Conservation (phyloP, 495 filamentous ascomycete genomes). For the Alectoria sarmentosa region DNA sequence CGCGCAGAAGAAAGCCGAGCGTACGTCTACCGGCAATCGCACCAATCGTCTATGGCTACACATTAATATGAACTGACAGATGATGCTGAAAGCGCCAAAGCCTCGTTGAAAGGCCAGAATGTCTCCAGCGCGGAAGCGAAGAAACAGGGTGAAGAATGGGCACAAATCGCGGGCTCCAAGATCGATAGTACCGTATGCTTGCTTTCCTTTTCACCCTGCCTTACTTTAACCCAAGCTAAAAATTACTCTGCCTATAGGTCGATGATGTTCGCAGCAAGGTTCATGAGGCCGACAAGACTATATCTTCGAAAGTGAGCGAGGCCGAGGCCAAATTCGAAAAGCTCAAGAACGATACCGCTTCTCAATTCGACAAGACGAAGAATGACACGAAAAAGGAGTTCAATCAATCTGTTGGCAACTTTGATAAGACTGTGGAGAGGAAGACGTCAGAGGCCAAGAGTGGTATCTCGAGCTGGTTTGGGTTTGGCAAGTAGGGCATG, state of each 20-base stretch:
- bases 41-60: not conserved
- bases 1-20: constrained; percentile 74
- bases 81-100: constrained; percentile 48
- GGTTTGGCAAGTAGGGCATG: constrained; percentile 48
- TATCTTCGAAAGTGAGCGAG: constrained; percentile 19
- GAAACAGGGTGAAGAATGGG: constrained; percentile 44
- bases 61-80: constrained; percentile 17
- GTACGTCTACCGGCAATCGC: constrained; percentile 40
- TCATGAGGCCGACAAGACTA: constrained; percentile 21
- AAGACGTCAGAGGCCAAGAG: constrained; percentile 73
- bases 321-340: constrained; percentile 22
- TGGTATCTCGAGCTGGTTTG: constrained; percentile 73
- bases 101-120: constrained; percentile 55
- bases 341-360: constrained; percentile 39
- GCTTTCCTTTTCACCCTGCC: constrained; percentile 8
- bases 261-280: constrained; percentile 47
- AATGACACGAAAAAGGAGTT: constrained; percentile 32
- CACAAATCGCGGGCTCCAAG: constrained; percentile 45
- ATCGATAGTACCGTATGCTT: constrained; percentile 49
- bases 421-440: constrained; percentile 69
- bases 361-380: constrained; percentile 58
- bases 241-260: constrained; percentile 41
- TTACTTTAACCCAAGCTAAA: not conserved
- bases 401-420: constrained; percentile 37
- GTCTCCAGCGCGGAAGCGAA: constrained; percentile 47